Evolutionary conservation across 148 eudicot genomes (phyloP).

Genomic region (Polygonum maritimum): DNA sequence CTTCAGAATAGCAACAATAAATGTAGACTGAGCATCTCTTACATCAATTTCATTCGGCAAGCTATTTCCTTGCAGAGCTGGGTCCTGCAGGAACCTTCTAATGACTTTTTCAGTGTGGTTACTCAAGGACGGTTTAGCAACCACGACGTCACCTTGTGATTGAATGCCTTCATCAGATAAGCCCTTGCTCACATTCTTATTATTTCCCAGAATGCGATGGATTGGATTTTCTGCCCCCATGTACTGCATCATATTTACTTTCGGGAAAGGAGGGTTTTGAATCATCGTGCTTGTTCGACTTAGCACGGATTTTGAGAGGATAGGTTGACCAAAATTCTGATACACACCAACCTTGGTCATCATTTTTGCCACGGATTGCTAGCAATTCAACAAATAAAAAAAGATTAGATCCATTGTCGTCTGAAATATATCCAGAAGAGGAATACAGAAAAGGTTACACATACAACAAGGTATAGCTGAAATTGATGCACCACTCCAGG

Average conservation of each 20-base stretch:
- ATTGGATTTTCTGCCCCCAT: conserved; percentile 21
- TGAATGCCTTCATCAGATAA: conserved; percentile 5
- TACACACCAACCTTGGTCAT: conserved; percentile 62
- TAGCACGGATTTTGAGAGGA: conserved; percentile 57
- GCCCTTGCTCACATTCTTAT: conserved; percentile 10
- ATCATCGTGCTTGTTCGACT: conserved; percentile 27
- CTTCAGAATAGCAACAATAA: not conserved
- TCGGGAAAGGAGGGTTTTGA: conserved; percentile 34
- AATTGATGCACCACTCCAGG: conserved; percentile 74
- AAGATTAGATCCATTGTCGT: not conserved
- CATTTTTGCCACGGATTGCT: conserved; percentile 55
- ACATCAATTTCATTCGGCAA: conserved; percentile 19
- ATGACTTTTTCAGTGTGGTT: conserved; percentile 58
- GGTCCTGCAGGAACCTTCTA: conserved; percentile 51
- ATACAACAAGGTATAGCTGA: conserved; percentile 57
- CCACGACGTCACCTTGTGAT: conserved; percentile 26
- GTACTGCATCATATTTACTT: conserved; percentile 30
- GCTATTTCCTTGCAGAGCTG: conserved; percentile 32
- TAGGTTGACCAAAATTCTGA: conserved; percentile 44
- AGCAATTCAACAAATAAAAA: conserved; percentile 17
- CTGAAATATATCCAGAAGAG: not conserved
- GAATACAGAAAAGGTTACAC: conserved; percentile 8
- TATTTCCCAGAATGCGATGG: conserved; percentile 19
- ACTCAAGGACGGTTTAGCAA: conserved; percentile 24
- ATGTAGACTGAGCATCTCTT: conserved; percentile 4